A percentile compares a stretch with the other conserved stretches of the same genome.
These are phyloP conservation scores for Ophiocordyceps camponoti-leonardi DNA, from an alignment of 2,329 filamentous ascomycete species.

Conservation along the genomic window DNA sequence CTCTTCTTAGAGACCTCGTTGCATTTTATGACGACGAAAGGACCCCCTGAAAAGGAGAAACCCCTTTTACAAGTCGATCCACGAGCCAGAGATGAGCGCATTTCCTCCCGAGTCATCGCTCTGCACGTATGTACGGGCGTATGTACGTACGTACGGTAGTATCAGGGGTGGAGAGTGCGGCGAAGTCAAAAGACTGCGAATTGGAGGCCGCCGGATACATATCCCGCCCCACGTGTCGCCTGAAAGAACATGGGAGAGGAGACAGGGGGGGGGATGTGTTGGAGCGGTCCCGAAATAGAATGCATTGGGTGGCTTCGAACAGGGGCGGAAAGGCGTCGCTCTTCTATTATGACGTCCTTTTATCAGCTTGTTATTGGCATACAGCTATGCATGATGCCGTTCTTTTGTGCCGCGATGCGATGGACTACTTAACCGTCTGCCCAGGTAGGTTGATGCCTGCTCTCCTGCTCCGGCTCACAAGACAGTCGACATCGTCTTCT, in stretches of 20 bases:
- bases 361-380: no score
- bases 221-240: not conserved
- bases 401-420: no score
- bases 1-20: not conserved
- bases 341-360: no score
- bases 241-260: not conserved
- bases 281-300: not conserved
- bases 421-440: no score
- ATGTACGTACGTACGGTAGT: no score
- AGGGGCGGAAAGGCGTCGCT: no score
- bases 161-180: not conserved
- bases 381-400: no score
- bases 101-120: not conserved
- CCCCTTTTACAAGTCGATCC: not conserved
- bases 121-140: no score
- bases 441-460: no score
- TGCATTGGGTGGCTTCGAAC: not conserved
- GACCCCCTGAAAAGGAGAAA: not conserved
- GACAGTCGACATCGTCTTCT: no score
- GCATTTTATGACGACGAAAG: not conserved
- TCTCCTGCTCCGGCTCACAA: no score
- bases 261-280: not conserved
- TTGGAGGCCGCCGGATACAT: not conserved
- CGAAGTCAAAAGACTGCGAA: not conserved
- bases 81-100: not conserved